These are phyloP conservation scores for Cydonia oblonga DNA, from an alignment of 331 rosid species.

Conservation along the genomic window DNA sequence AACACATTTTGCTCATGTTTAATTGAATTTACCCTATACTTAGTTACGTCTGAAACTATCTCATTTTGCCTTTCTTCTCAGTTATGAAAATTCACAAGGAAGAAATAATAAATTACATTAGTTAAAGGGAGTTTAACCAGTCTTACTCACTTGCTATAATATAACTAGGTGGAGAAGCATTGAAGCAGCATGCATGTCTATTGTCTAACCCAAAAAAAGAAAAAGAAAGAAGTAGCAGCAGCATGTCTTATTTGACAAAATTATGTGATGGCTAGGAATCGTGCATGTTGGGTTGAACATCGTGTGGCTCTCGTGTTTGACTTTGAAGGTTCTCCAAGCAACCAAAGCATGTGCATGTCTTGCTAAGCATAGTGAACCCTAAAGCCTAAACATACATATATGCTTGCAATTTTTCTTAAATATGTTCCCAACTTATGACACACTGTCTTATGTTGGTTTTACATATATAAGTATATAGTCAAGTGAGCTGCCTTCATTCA, in stretches of 20 bases:
- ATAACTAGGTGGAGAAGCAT: not conserved
- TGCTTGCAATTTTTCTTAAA: not conserved
- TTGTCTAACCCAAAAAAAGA: not conserved
- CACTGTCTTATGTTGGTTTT: not conserved
- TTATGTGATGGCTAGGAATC: not conserved
- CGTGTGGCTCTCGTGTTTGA: slow-evolving; percentile 28
- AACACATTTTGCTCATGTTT: too few species aligned
- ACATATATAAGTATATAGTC: not conserved
- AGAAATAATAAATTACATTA: not conserved
- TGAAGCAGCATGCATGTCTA: not conserved
- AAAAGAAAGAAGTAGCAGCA: not conserved
- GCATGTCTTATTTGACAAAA: slow-evolving; percentile 47
- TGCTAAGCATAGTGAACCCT: not conserved
- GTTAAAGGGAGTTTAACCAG: not conserved
- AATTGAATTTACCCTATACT: not conserved
- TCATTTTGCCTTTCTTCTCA: not conserved
- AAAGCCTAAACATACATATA: slow-evolving; percentile 7
- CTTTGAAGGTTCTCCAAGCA: slow-evolving; percentile 16
- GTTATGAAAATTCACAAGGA: not conserved
- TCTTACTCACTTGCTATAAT: not conserved
- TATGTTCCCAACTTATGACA: not conserved
- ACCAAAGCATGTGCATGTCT: slow-evolving; percentile 24
- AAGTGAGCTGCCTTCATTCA: slow-evolving; percentile 9
- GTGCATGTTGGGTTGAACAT: not conserved
- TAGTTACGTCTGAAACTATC: not conserved